These are phyloP conservation scores for Trametes punicea DNA, from an alignment of 768 basidiomycete species.

Conservation along the genomic window DNA sequence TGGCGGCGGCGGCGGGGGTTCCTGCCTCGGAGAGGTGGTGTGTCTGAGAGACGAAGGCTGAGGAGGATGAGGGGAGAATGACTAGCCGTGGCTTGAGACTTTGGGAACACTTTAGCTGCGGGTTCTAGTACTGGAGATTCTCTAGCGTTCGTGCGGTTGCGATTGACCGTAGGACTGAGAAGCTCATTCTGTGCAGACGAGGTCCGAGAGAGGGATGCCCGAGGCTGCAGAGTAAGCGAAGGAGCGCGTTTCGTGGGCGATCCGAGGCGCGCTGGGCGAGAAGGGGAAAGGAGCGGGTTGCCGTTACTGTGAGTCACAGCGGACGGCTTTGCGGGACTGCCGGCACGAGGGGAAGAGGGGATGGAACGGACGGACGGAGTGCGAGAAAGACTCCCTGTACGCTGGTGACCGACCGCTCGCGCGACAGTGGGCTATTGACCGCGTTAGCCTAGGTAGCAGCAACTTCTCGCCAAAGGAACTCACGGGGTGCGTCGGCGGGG, in stretches of 20 bases:
- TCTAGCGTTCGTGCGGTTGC: slow-evolving; percentile 27
- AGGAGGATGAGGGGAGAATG: slow-evolving; percentile 14
- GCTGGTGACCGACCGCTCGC: slow-evolving; percentile 52
- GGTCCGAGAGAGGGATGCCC: slow-evolving; percentile 47
- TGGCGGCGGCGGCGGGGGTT: background rate
- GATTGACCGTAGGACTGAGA: slow-evolving; percentile 25
- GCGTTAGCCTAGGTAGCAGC: background rate
- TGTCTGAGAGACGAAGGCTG: slow-evolving; percentile 18
- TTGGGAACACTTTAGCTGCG: slow-evolving; percentile 16
- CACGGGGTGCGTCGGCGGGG: slow-evolving; percentile 17
- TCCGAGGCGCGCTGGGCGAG: slow-evolving; percentile 27
- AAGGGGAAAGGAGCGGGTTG: slow-evolving; percentile 29
- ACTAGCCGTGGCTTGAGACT: slow-evolving; percentile 18
- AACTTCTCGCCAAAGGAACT: background rate
- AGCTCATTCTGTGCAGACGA: slow-evolving; percentile 37
- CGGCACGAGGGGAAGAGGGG: slow-evolving; percentile 52
- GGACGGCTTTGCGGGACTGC: slow-evolving; percentile 57
- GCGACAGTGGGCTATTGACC: slow-evolving; percentile 18
- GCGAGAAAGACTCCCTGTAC: slow-evolving; percentile 44
- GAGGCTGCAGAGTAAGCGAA: slow-evolving; percentile 44
- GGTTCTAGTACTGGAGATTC: slow-evolving; percentile 30
- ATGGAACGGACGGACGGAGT: slow-evolving; percentile 23
- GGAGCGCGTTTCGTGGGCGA: slow-evolving; percentile 62
- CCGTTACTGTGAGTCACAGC: slow-evolving; percentile 14
- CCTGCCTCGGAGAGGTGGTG: slow-evolving; percentile 9